Percentiles rank a stretch among this genome's conserved stretches.
These are phyloP conservation scores for Talaromyces sp. DNA, from an alignment of 2,329 filamentous ascomycete species.

Conservation along the genomic window DNA sequence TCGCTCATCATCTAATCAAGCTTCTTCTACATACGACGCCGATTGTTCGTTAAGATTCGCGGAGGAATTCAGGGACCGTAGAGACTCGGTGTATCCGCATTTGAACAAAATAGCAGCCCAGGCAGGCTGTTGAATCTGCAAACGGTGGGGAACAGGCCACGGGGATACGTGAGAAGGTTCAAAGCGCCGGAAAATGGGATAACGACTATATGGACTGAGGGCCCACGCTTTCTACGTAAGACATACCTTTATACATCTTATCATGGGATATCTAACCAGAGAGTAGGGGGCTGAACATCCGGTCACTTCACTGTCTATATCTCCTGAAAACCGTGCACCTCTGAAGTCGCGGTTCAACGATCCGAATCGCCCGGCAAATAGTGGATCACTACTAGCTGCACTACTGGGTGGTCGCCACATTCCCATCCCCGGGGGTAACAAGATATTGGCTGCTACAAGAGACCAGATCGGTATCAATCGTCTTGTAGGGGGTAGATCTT, in stretches of 20 bases:
- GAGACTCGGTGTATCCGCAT: conserved; percentile 48
- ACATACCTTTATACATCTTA: not conserved
- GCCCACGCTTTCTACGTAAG: not conserved
- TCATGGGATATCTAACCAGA: not conserved
- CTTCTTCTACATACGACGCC: not conserved
- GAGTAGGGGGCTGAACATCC: not conserved
- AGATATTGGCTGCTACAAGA: not conserved
- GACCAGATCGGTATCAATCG: not conserved
- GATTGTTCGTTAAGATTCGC: conserved; percentile 24
- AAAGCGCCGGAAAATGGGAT: not conserved
- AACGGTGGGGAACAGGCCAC: not conserved
- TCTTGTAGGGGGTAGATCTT: not conserved
- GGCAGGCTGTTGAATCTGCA: conserved; percentile 2
- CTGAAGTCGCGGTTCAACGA: not conserved
- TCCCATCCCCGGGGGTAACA: not conserved
- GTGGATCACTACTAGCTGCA: not conserved
- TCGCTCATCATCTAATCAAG: not conserved
- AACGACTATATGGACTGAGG: conserved; percentile 2
- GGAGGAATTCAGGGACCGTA: conserved; percentile 44
- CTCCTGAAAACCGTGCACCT: not conserved
- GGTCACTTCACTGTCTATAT: not conserved
- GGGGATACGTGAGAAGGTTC: not conserved
- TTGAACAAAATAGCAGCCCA: conserved; percentile 27
- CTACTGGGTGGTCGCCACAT: not conserved
- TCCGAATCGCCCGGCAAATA: not conserved